Evolutionary conservation across 2,329 filamentous ascomycete genomes (phyloP).

Genomic region (Colletotrichum gloeosporioides): DNA sequence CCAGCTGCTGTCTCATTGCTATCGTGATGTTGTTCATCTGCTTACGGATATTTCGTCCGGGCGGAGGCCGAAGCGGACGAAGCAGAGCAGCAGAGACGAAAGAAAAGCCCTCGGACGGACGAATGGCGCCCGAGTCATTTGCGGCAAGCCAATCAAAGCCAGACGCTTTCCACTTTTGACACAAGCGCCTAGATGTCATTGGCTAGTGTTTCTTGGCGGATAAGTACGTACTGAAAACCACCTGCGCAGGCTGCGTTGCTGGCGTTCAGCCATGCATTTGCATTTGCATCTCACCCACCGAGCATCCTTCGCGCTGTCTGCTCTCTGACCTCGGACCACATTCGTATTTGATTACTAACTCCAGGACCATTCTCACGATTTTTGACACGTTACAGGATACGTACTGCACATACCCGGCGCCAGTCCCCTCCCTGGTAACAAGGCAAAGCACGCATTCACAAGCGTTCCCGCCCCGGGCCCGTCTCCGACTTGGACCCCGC

Average conservation of each 20-base stretch:
- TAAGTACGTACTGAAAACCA: neutral
- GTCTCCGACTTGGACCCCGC: neutral
- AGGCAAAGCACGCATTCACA: neutral
- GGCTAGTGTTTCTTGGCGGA: neutral
- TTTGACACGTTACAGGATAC: neutral
- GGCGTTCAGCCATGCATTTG: neutral
- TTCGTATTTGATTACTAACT: neutral
- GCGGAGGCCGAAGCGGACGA: slow-evolving; percentile 20
- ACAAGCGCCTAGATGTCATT: neutral
- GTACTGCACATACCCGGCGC: neutral
- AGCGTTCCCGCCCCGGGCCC: neutral
- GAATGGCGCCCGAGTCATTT: neutral
- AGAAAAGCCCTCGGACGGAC: neutral
- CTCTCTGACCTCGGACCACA: neutral
- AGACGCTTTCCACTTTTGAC: neutral
- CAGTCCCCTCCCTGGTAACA: neutral
- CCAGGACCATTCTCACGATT: neutral
- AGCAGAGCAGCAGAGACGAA: rapidly evolving
- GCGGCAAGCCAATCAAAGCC: neutral
- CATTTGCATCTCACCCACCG: neutral
- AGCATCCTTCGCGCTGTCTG: neutral
- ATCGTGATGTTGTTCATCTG: neutral
- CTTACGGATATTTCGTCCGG: slow-evolving; percentile 10
- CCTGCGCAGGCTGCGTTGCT: neutral
- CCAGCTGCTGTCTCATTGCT: neutral